Evolutionary conservation across 371 early-diverging fungal genomes (phyloP).

Genomic region (Cokeromyces recurvatus): DNA sequence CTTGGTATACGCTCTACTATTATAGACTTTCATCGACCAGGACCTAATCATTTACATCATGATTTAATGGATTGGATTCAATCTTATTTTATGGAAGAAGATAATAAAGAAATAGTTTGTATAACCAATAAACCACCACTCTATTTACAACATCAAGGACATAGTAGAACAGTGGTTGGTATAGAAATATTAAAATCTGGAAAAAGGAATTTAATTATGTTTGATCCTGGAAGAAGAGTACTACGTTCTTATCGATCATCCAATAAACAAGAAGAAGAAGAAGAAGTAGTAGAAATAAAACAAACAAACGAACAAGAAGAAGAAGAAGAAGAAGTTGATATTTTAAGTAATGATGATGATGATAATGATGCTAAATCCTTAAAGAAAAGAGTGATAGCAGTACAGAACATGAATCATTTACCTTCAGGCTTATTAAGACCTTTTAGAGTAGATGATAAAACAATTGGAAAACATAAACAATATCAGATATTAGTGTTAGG

Average conservation of each 20-base stretch:
- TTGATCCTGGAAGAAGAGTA: constrained; percentile 62
- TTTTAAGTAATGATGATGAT: constrained; percentile 1
- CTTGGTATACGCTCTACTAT: constrained; percentile 59
- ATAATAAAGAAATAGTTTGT: constrained; percentile 12
- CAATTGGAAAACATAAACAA: constrained; percentile 39
- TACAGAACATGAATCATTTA: too few relatives aligned
- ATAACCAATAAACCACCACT: constrained; percentile 60
- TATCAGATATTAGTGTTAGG: constrained; percentile 42
- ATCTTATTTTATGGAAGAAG: constrained; percentile 37
- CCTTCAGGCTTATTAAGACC: constrained; percentile 29
- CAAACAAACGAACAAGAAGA: constrained; percentile 1
- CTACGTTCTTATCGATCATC: constrained; percentile 21
- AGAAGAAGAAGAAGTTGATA: constrained; percentile 9
- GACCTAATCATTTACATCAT: constrained; percentile 53
- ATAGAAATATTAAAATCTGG: constrained; percentile 50
- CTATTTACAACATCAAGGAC: constrained; percentile 76
- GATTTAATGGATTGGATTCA: constrained; percentile 54
- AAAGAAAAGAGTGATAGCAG: not conserved
- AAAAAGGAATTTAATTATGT: constrained; percentile 52
- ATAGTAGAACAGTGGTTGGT: constrained; percentile 68
- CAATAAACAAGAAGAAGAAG: constrained; percentile 1
- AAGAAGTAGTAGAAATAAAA: too few relatives aligned
- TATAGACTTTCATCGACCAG: constrained; percentile 68
- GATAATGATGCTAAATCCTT: not conserved
- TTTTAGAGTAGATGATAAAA: constrained; percentile 38